Evolutionary conservation across 2,329 filamentous ascomycete genomes (phyloP).

Genomic region (Grosmannia huntii): DNA sequence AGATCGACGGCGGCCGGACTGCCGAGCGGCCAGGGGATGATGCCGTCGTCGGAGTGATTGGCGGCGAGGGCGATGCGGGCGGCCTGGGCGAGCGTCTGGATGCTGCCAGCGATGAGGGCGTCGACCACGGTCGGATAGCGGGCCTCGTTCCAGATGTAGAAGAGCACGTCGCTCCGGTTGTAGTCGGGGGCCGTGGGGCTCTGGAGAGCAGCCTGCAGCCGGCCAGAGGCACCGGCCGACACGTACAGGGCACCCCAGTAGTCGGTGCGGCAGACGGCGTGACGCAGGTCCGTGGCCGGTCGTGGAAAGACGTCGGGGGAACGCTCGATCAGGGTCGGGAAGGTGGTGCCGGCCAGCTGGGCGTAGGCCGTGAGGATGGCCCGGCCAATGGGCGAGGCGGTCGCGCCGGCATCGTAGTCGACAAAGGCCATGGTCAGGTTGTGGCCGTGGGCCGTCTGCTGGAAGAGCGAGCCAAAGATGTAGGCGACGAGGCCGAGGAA

Average conservation of each 20-base stretch:
- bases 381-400: background rate
- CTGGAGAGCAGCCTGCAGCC: conserved; percentile 18
- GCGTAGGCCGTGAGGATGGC: conserved; percentile 21
- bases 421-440: conserved; percentile 4
- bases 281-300: conserved; percentile 14
- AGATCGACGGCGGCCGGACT: background rate
- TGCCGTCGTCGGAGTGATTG: conserved; percentile 9
- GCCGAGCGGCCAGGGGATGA: conserved; percentile 14
- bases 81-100: conserved; percentile 9
- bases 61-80: conserved; percentile 12
- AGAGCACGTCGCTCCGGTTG: conserved; percentile 20
- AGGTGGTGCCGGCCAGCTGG: conserved; percentile 17
- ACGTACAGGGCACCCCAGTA: conserved; percentile 27
- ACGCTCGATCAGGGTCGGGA: conserved; percentile 21
- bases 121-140: conserved; percentile 21
- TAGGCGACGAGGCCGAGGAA: conserved; percentile 23
- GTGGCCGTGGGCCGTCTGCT: conserved; percentile 18
- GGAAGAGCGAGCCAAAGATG: conserved; percentile 23
- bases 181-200: conserved; percentile 14
- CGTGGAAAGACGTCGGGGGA: conserved; percentile 14
- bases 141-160: conserved; percentile 25
- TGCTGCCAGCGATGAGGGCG: conserved; percentile 16
- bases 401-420: conserved; percentile 19
- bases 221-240: conserved; percentile 18
- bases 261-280: conserved; percentile 22